A percentile compares a stretch with the other conserved stretches of the same genome.
Conservation (phyloP, 1,284 basidiomycete species). For the Irpex sp. region DNA sequence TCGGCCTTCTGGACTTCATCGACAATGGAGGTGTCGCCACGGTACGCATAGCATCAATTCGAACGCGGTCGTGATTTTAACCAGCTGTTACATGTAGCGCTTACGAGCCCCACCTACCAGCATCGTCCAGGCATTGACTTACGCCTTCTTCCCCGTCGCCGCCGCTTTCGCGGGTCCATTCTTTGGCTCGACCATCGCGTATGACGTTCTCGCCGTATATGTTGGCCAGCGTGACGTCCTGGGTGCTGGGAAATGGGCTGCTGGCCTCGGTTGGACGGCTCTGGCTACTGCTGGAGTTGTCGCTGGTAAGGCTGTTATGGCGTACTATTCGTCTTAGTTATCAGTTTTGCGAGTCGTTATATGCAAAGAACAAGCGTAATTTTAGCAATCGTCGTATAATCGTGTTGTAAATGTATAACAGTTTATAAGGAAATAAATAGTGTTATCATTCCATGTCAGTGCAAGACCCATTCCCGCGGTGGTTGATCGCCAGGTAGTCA, state of each 20-base stretch:
- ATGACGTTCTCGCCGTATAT: conserved; percentile 25
- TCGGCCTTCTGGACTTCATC: conserved; percentile 32
- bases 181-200: conserved; percentile 26
- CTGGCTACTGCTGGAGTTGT: conserved; percentile 20
- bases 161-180: conserved; percentile 23
- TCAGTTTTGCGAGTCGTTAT: neutral
- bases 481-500: too few species aligned
- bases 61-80: neutral
- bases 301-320: conserved; percentile 15
- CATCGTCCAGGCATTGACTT: conserved; percentile 20
- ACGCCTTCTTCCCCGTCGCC: conserved; percentile 21
- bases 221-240: conserved; percentile 22
- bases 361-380: neutral
- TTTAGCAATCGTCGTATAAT: too few species aligned
- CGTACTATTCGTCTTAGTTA: neutral
- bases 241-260: conserved; percentile 22
- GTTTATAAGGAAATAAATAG: too few species aligned
- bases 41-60: conserved; percentile 15
- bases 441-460: too few species aligned
- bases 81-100: conserved; percentile 8
- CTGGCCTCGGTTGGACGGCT: conserved; percentile 23
- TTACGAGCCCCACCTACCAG: conserved; percentile 20
- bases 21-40: conserved; percentile 30
- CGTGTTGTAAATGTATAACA: too few species aligned
- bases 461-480: too few species aligned